These are phyloP conservation scores for Penicillium cataractarum DNA, from an alignment of 495 filamentous ascomycete species.

Conservation along the genomic window DNA sequence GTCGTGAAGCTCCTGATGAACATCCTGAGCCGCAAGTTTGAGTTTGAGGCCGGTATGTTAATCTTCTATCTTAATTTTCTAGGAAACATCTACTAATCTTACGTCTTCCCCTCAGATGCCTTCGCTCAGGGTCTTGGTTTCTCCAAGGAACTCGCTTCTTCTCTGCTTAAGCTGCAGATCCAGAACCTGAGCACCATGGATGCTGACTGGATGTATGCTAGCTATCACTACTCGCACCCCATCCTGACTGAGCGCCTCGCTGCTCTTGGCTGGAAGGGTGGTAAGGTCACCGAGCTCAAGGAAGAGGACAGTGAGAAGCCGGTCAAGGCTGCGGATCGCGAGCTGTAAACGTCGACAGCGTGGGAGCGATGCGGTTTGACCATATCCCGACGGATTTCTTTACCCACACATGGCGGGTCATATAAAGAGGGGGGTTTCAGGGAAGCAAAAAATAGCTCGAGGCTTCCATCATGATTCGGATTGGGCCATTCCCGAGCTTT, in stretches of 20 bases:
- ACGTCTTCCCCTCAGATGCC: constrained; percentile 50
- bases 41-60: constrained; percentile 86
- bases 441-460: constrained; percentile 11
- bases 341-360: constrained; percentile 47
- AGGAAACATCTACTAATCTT: background rate
- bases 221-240: constrained; percentile 97
- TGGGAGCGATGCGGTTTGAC: constrained; percentile 10
- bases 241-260: constrained; percentile 91
- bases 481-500: constrained; percentile 4
- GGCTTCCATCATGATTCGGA: constrained; percentile 15
- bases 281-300: constrained; percentile 56
- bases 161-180: constrained; percentile 95
- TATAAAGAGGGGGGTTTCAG: constrained; percentile 1
- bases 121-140: constrained; percentile 89
- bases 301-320: constrained; percentile 55
- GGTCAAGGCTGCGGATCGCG: constrained; percentile 59
- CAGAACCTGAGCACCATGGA: constrained; percentile 99
- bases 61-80: background rate
- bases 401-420: background rate
- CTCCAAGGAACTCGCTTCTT: constrained; percentile 77
- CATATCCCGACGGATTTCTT: constrained; percentile 14
- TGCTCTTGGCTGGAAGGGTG: constrained; percentile 81
- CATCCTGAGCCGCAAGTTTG: constrained; percentile 87
- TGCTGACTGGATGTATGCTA: constrained; percentile 96
- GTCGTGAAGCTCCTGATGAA: constrained; percentile 95